Base-by-base conservation (phyloP, 2,329 filamentous ascomycete species). In the Alternaria panax region DNA sequence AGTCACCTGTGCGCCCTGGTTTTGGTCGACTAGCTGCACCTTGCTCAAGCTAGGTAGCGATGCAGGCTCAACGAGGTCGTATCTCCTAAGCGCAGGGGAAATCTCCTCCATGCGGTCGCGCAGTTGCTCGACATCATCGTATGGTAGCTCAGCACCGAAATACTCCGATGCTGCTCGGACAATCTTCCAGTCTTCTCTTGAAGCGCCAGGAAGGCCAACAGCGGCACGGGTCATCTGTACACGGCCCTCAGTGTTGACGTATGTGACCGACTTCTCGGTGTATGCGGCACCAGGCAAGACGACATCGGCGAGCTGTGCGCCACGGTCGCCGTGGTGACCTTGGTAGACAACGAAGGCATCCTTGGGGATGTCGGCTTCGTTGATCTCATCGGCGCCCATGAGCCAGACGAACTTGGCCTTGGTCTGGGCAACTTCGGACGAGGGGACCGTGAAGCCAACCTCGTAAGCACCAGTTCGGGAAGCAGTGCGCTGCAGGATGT, bases 131-230 rank as follows among this genome's bases (percentile, higher is more conserved):
- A 99, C 87, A 75, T 98, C 93, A 72, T 99, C 94, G 75, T 98
- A 99, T 22, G 93, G 92, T 53, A 99, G 87, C 66, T 93, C 90
- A 27, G 85, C 88, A 61, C 91, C 92, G 16, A 99, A 85, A 82
- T 96, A 97, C 81, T 98, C 95, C 75, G 91, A 95, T 57, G 87
- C 88, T 18, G 95, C 95, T 66, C 95, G 92, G 70, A 99, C 89
- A 74, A 99, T 98, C 88, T 98, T 99, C 95, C 95, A 99, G 82
- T 99, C 95, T 65, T 95, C 94, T 75, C 95, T 88, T 57, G 94
- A 88, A 53, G 93, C 95, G 60, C 95, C 95, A 24, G 93, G 92
- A 66, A 97, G 85, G 45, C 91, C 91, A 36, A 93, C 96, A 28
- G 95, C 95, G 47, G 92, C 90, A 67, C 95, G 91, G 54, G 92